These are phyloP conservation scores for Aspergillus hancockii DNA, from an alignment of 495 filamentous ascomycete species.

Conservation along the genomic window DNA sequence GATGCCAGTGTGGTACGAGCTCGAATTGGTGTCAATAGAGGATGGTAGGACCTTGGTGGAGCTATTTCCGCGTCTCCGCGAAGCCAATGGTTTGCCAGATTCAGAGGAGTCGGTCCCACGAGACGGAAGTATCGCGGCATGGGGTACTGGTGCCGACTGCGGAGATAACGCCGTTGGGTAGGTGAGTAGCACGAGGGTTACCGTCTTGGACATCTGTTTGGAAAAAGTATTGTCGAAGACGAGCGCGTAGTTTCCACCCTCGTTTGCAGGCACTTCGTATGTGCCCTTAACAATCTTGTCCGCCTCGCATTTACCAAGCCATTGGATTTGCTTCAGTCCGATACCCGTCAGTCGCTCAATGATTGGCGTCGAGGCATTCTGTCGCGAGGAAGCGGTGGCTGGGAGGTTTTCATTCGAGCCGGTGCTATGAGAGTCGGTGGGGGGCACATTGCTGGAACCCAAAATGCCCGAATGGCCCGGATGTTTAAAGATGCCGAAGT, in stretches of 20 bases:
- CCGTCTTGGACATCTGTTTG: slow-evolving; percentile 90
- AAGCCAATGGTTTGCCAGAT: slow-evolving; percentile 28
- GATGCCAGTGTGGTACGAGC: slow-evolving; percentile 68
- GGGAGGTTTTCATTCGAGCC: slow-evolving; percentile 45
- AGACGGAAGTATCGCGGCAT: slow-evolving; percentile 50
- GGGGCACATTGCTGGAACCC: slow-evolving; percentile 43
- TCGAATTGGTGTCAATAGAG: slow-evolving; percentile 26
- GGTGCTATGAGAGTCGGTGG: slow-evolving; percentile 44
- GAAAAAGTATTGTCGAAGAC: slow-evolving; percentile 99
- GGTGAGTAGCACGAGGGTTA: slow-evolving; percentile 89
- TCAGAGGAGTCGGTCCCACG: slow-evolving; percentile 32
- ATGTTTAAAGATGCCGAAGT: slow-evolving; percentile 97
- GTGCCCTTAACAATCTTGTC: slow-evolving; percentile 94
- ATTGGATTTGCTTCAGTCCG: slow-evolving; percentile 82
- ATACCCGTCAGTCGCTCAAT: slow-evolving; percentile 81
- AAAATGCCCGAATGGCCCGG: slow-evolving; percentile 65
- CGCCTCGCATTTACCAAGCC: slow-evolving; percentile 92
- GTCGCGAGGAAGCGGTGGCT: slow-evolving; percentile 36
- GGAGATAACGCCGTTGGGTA: slow-evolving; percentile 86
- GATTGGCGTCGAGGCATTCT: slow-evolving; percentile 58
- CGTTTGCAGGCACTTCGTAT: slow-evolving; percentile 68
- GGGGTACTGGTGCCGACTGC: slow-evolving; percentile 68
- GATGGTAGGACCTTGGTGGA: slow-evolving; percentile 28
- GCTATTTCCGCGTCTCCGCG: slow-evolving; percentile 40
- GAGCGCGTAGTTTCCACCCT: slow-evolving; percentile 91